These are phyloP conservation scores for Cladorrhinum samala DNA, from an alignment of 495 filamentous ascomycete species.

Conservation along the genomic window DNA sequence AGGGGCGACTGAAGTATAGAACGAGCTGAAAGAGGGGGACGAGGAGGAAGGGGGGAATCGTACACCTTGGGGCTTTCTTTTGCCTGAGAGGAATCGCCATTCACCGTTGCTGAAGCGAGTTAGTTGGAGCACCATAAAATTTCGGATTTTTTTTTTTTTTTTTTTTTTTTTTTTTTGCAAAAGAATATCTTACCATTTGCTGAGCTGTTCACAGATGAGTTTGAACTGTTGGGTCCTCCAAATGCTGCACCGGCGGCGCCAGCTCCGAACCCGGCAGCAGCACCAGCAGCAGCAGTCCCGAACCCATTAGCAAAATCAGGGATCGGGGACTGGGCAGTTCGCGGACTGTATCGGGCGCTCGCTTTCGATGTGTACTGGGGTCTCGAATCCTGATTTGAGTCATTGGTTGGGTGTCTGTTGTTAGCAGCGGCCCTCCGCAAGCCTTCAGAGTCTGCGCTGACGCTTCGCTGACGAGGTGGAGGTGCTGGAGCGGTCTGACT, in stretches of 20 bases:
- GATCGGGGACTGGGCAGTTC: background rate
- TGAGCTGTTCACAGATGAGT: slow-evolving; percentile 16
- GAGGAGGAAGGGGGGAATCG: slow-evolving; percentile 13
- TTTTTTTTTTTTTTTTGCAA: too few species aligned
- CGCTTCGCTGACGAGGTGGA: slow-evolving; percentile 25
- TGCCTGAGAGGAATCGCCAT: slow-evolving; percentile 9
- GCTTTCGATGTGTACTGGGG: slow-evolving; percentile 18
- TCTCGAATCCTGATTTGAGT: slow-evolving; percentile 2
- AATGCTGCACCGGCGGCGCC: slow-evolving; percentile 6
- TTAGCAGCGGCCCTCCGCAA: slow-evolving; percentile 12
- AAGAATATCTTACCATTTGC: slow-evolving; percentile 14
- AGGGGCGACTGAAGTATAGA: background rate
- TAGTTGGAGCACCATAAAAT: background rate
- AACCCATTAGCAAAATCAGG: slow-evolving; percentile 11
- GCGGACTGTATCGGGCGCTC: slow-evolving; percentile 26
- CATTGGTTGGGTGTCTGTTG: slow-evolving; percentile 6
- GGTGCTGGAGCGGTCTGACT: slow-evolving; percentile 10
- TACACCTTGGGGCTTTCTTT: slow-evolving; percentile 25
- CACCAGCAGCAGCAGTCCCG: background rate
- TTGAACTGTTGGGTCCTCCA: slow-evolving; percentile 9
- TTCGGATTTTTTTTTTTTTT: too few species aligned
- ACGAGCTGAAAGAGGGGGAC: background rate
- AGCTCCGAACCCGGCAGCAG: background rate
- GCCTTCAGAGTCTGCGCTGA: slow-evolving; percentile 23
- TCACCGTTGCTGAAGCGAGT: slow-evolving; percentile 16